These are phyloP conservation scores for Haplosporangium gracile DNA, from an alignment of 192 early-diverging fungal genomes.

Conservation along the genomic window DNA sequence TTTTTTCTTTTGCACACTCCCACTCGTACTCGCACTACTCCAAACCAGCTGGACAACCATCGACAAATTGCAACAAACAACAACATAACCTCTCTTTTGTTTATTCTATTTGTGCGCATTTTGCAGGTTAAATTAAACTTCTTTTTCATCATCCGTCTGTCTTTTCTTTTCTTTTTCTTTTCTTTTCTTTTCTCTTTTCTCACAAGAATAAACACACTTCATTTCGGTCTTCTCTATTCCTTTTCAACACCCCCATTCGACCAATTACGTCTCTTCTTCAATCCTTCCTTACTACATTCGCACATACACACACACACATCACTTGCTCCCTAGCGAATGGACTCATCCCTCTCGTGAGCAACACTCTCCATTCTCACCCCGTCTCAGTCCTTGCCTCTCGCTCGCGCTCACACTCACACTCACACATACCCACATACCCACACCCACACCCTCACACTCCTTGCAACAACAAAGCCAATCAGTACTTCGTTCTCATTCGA, in stretches of 20 bases:
- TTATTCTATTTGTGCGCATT: background rate
- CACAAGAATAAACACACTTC: background rate
- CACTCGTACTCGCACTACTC: background rate
- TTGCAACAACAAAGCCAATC: background rate
- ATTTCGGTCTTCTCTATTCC: background rate
- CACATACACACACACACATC: too few species aligned
- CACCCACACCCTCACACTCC: background rate
- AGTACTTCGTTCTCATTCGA: background rate
- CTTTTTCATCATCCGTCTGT: background rate
- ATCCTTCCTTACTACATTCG: background rate
- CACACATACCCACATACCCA: too few species aligned
- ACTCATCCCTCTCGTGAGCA: too few species aligned
- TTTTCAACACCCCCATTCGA: background rate
- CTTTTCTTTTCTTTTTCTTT: background rate
- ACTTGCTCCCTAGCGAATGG: too few species aligned
- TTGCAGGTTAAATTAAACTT: background rate
- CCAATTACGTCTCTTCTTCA: background rate
- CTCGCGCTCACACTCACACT: background rate
- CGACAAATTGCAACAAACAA: background rate
- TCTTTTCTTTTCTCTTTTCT: background rate
- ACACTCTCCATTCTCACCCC: background rate
- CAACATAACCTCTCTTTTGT: background rate
- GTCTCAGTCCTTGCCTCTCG: background rate
- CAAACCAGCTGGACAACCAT: background rate
- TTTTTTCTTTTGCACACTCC: too few species aligned